A percentile compares a stretch with the other conserved stretches of the same genome.
Conservation (phyloP, 352 stramenopile species). For the Pelagophyceae sp. region DNA sequence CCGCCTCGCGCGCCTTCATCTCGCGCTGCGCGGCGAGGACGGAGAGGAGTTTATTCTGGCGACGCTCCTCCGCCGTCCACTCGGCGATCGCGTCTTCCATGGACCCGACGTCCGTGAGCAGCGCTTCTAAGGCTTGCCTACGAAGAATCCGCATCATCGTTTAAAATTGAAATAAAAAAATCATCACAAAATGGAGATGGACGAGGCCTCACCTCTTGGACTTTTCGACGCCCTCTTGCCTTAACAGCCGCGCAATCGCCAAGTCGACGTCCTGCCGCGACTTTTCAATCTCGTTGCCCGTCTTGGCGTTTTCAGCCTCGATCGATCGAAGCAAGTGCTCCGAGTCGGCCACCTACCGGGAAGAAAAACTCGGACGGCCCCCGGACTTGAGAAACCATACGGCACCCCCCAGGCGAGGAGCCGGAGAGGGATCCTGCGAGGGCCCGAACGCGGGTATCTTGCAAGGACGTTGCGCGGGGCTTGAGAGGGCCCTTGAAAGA, state of each 20-base stretch:
- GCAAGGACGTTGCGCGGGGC: too few species aligned
- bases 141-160: too few species aligned
- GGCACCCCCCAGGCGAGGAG: too few species aligned
- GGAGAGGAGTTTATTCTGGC: slow-evolving; percentile 70
- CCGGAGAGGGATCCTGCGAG: too few species aligned
- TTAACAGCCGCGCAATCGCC: slow-evolving; percentile 70
- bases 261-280: slow-evolving; percentile 76
- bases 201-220: slow-evolving; percentile 53
- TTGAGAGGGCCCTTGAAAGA: too few species aligned
- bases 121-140: too few species aligned
- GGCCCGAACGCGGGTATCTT: too few species aligned
- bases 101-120: slow-evolving; percentile 53
- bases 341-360: slow-evolving; percentile 67
- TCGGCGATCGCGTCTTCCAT: slow-evolving; percentile 68
- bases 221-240: slow-evolving; percentile 69
- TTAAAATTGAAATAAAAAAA: too few species aligned
- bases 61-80: slow-evolving; percentile 71
- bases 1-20: slow-evolving; percentile 72
- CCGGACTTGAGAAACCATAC: too few species aligned
- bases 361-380: too few species aligned
- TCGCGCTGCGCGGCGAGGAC: slow-evolving; percentile 76
- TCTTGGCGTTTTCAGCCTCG: slow-evolving; percentile 56
- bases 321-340: slow-evolving; percentile 55
- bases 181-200: too few species aligned
- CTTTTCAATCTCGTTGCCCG: slow-evolving; percentile 27